These are phyloP conservation scores for Asterophora parasitica DNA, from an alignment of 768 basidiomycete species.

Conservation along the genomic window DNA sequence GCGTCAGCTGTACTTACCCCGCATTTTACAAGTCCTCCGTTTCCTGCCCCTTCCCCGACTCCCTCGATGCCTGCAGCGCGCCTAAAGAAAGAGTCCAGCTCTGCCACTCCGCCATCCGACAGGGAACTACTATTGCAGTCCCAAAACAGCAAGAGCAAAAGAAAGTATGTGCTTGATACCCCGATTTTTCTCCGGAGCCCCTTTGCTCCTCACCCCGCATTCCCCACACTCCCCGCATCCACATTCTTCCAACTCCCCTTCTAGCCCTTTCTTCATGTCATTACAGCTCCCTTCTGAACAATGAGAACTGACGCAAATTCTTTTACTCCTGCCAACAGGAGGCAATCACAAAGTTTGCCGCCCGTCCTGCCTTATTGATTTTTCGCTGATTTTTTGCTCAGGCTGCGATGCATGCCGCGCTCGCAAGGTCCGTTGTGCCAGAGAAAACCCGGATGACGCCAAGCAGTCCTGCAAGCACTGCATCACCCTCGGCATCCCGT, in stretches of 20 bases:
- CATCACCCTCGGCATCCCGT: conserved; percentile 72
- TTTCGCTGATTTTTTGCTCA: conserved; percentile 25
- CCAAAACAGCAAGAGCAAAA: conserved; percentile 73
- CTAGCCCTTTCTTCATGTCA: conserved; percentile 16
- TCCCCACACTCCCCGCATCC: conserved; percentile 33
- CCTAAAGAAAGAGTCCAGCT: conserved; percentile 60
- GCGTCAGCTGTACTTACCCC: conserved; percentile 23
- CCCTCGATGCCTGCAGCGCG: conserved; percentile 61
- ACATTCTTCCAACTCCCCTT: conserved; percentile 22
- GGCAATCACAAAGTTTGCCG: conserved; percentile 80
- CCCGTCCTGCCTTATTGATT: conserved; percentile 5
- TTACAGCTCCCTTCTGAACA: conserved; percentile 5
- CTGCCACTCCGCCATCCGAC: conserved; percentile 63
- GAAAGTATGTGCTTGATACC: conserved; percentile 61
- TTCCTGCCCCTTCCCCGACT: conserved; percentile 9
- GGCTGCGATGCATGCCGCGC: conserved; percentile 86
- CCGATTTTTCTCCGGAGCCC: conserved; percentile 54
- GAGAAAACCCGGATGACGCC: conserved; percentile 72
- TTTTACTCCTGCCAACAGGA: conserved; percentile 39
- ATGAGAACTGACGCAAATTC: conserved; percentile 32
- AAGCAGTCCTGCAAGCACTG: conserved; percentile 87
- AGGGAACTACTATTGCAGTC: conserved; percentile 51
- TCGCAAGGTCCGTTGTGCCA: conserved; percentile 80
- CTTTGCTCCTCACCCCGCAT: conserved; percentile 38
- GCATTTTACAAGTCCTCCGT: conserved; percentile 26